Base-by-base conservation (phyloP, 2,329 filamentous ascomycete genomes). In the Tothia fuscella region DNA sequence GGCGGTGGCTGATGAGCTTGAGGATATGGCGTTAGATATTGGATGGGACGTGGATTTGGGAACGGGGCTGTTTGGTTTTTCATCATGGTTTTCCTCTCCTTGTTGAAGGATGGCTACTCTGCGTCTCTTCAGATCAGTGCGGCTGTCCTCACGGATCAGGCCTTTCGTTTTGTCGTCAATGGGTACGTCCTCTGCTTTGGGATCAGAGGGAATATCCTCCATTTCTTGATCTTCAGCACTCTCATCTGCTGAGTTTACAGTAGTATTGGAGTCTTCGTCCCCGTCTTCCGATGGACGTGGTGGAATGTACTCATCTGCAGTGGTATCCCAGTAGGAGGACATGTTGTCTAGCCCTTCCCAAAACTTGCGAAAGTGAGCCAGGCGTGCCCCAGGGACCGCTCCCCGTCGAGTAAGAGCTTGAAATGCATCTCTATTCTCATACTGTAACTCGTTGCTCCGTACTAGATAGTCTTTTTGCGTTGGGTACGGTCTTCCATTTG, bases 271-370 rank as follows among this genome's bases (percentile, higher is more conserved):
- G 9, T 31, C 32, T 10, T 32, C n/a, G 33, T 12, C 6, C 3
- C 48, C 47, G 26, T 47, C 42, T 22, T 50, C 44, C 38, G 7
- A 6, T 16, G 48, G 39, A 14, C 48, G 48, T 5, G 57, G 52
- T 14, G 57, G 53, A 31, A 65, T 66, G 53, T 76, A 76, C 22
- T 75, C 57, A 49, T 80, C 76, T 36, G 70, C 52, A 45, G 68
- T 74, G 29, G 62, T 64, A 51, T 80, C 76, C 75, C 76, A 80
- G 51, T 76, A 79, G 47, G 74, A 71, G 13, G 71, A 63, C 65
- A 79, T 65, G 26, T 66, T 67, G 48, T 78, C 71, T 40, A 80
- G 59, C 2, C 65, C 68, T 39, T 67, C 64, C 68, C 71, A 80
- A 55, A 80, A 79, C 43, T 72, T 75, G 40, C 75, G 64, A 45